phyloP scores from a whole-genome alignment of 2,329 filamentous ascomycete genomes.

The Myriangium duriaei region DNA sequence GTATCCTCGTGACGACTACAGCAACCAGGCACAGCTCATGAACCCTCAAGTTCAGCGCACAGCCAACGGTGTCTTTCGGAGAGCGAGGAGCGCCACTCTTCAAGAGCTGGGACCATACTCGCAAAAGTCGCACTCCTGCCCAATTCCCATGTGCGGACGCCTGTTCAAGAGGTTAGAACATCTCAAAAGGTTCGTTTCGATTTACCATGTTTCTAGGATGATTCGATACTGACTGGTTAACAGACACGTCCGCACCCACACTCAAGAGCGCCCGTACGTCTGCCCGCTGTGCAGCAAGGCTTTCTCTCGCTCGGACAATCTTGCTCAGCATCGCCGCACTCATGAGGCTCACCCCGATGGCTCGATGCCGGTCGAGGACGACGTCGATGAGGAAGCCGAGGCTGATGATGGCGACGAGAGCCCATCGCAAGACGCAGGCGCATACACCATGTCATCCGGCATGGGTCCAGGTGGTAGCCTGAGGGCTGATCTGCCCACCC shows the following conservation, averaged over 20 bases:
- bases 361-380: slow-evolving; percentile 61
- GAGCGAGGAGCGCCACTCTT: slow-evolving; percentile 86
- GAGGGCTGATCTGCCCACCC: slow-evolving; percentile 17
- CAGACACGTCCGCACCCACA: slow-evolving; percentile 98
- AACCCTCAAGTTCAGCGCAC: slow-evolving; percentile 48
- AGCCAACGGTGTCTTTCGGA: slow-evolving; percentile 63
- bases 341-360: slow-evolving; percentile 63
- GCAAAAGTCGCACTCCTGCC: slow-evolving; percentile 96
- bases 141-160: slow-evolving; percentile 94
- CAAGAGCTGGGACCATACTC: slow-evolving; percentile 96
- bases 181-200: slow-evolving; percentile 91
- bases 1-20: slow-evolving; percentile 34
- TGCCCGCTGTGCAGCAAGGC: slow-evolving; percentile 98
- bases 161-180: slow-evolving; percentile 99
- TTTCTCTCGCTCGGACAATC: slow-evolving; percentile 95
- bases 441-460: slow-evolving; percentile 16
- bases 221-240: too few species aligned
- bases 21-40: slow-evolving; percentile 38
- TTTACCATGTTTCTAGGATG: too few species aligned
- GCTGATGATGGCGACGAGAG: slow-evolving; percentile 70
- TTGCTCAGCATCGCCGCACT: slow-evolving; percentile 80
- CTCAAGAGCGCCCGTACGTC: slow-evolving; percentile 95
- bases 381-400: slow-evolving; percentile 79
- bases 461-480: slow-evolving; percentile 3
- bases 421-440: slow-evolving; percentile 14